Percentiles rank a stretch among this genome's conserved stretches.
These are phyloP conservation scores for Ogataea philodendri DNA, from an alignment of 805 yeast genomes.

Conservation along the genomic window DNA sequence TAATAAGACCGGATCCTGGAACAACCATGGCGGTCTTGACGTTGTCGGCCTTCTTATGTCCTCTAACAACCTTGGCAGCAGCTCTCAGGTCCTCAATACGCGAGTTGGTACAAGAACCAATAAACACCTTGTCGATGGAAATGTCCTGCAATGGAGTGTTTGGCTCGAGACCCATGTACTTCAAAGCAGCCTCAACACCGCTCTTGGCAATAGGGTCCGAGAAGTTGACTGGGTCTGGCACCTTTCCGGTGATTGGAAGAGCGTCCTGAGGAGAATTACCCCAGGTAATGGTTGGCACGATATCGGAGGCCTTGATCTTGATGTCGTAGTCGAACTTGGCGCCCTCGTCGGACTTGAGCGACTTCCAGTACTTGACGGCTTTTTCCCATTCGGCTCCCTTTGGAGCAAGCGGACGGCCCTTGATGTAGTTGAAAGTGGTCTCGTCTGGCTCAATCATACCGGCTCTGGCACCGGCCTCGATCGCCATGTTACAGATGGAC, in stretches of 20 bases:
- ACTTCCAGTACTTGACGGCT: conserved; percentile 87
- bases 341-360: conserved; percentile 83
- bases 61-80: conserved; percentile 91
- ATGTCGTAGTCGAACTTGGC: conserved; percentile 88
- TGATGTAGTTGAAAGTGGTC: conserved; percentile 79
- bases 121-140: conserved; percentile 86
- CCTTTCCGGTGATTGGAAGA: conserved; percentile 83
- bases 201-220: conserved; percentile 71
- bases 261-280: conserved; percentile 99
- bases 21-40: conserved; percentile 86
- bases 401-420: conserved; percentile 95
- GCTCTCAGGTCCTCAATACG: conserved; percentile 96
- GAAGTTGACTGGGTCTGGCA: conserved; percentile 83
- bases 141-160: conserved; percentile 77
- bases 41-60: conserved; percentile 78
- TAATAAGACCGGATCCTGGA: conserved; percentile 96
- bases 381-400: conserved; percentile 93
- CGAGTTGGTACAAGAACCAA: conserved; percentile 97
- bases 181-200: conserved; percentile 88
- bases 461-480: conserved; percentile 99
- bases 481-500: conserved; percentile 99
- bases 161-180: conserved; percentile 88
- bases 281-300: conserved; percentile 97
- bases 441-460: conserved; percentile 98
- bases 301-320: conserved; percentile 74